Base-by-base conservation (phyloP, 495 filamentous ascomycete genomes). In the Bacidia rubella region DNA sequence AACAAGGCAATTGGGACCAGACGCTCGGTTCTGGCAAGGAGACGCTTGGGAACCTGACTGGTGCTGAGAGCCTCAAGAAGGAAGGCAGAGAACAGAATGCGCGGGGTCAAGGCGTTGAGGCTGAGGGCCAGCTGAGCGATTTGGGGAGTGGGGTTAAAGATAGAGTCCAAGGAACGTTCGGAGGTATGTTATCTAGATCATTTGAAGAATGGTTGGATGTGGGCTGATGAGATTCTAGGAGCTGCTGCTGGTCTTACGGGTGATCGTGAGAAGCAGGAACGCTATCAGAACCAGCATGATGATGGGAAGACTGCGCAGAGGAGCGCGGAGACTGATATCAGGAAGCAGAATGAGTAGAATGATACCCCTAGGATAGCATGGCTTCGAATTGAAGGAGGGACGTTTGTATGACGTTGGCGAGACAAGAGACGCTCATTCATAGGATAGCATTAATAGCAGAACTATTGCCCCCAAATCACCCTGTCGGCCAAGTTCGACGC, bases 21-120 rank as follows among this genome's bases (percentile, higher is more conserved):
- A 92, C 85, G 39, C 57, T 89, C 38, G 90, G 90, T 51, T 78
- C 85, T 0, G 82, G 77, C 39, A 97, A 97, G 76, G 87, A 95
- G 62, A 71, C 78, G 25, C 48, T 93, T 4, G 90, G 90, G 52
- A 81, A 81, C 56, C 44, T 87, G 11, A 54, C 89, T 47, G 90
- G 90, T 54, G 77, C 76, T 54, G 83, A 92, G 69, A 73, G 63
- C 43, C 66, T 97, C 45, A 88, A 86, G 66, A 73, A 77, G 45
- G 62, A 80, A 25, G 90, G 90, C 21, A 74, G 75, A 42, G 66
- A 83, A 60, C 88, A 96, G 68, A 95, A 95, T 60, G 71, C 73
- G 15, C 71, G 81, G 47, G 90, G 90, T 26, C 85, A 92, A 70
- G 78, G 73, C 35, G 78, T 84, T 61, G 88, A 96, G 66, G 87